Evolutionary conservation across 2,329 filamentous ascomycete genomes (phyloP).

Genomic region (Alternaria burnsii): DNA sequence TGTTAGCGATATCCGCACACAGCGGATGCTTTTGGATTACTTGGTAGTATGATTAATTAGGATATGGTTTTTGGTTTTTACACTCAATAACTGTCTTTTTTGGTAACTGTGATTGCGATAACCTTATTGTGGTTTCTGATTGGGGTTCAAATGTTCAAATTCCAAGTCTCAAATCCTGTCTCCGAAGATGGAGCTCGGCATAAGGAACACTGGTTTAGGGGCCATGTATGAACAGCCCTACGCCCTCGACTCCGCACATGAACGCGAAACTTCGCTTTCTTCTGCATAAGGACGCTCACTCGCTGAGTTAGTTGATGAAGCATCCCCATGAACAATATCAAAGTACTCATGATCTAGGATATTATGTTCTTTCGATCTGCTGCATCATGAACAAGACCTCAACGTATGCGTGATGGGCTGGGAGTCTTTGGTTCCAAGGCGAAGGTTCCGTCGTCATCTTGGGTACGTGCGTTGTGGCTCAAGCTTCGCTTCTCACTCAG

Average conservation of each 20-base stretch:
- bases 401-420: neutral
- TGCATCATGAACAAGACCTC: neutral
- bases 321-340: neutral
- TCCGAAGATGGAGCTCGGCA: too few relatives aligned
- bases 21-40: constrained; percentile 6
- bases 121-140: neutral
- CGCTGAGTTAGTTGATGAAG: neutral
- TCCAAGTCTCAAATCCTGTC: neutral
- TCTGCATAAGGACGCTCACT: neutral
- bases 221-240: too few relatives aligned
- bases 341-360: neutral
- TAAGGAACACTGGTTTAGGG: too few relatives aligned
- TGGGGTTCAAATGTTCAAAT: neutral
- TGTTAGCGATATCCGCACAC: constrained; percentile 1
- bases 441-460: neutral
- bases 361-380: neutral
- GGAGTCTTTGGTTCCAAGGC: neutral
- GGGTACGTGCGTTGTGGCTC: constrained; percentile 2
- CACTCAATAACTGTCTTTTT: neutral
- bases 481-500: constrained; percentile 9
- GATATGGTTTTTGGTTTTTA: constrained; percentile 6
- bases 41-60: constrained; percentile 5
- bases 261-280: neutral
- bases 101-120: neutral
- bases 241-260: too few relatives aligned